Conservation (phyloP, 305 asterid species). For the Coffea humblotiana region DNA sequence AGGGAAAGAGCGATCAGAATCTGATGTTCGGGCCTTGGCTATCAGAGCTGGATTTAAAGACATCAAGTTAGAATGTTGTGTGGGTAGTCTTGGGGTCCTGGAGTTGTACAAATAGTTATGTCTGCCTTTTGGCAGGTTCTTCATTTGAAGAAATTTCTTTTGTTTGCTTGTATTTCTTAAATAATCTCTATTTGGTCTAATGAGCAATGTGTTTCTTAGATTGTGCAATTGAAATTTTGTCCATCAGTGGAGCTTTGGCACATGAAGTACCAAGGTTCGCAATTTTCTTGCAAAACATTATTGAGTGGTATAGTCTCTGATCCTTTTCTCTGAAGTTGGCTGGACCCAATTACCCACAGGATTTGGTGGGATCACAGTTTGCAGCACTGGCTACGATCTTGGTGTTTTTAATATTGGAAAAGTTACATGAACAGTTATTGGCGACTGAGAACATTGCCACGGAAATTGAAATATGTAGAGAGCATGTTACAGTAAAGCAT, state of each 20-base stretch:
- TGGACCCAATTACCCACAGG: too few species aligned
- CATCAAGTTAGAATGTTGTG: neutral
- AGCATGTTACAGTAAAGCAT: too few species aligned
- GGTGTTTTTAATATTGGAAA: too few species aligned
- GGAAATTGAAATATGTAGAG: too few species aligned
- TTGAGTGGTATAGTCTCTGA: too few species aligned
- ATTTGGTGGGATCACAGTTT: neutral
- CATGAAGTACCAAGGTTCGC: neutral
- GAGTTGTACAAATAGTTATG: constrained; percentile 9
- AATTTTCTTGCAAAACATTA: too few species aligned
- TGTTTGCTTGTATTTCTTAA: too few species aligned
- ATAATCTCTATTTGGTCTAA: neutral
- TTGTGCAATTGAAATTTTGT: neutral
- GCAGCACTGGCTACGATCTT: too few species aligned
- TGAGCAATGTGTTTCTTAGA: neutral
- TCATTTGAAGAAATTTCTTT: neutral
- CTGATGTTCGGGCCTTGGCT: constrained; percentile 12
- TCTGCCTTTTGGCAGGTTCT: neutral
- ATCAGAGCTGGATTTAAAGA: constrained; percentile 11
- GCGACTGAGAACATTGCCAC: too few species aligned
- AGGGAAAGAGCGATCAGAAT: neutral
- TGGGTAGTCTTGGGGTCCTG: constrained; percentile 5
- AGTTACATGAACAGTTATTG: too few species aligned
- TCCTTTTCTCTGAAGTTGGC: too few species aligned
- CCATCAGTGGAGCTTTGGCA: too few species aligned